Base-by-base conservation (phyloP, 73 alveolate species). In the Stentor coeruleus region DNA sequence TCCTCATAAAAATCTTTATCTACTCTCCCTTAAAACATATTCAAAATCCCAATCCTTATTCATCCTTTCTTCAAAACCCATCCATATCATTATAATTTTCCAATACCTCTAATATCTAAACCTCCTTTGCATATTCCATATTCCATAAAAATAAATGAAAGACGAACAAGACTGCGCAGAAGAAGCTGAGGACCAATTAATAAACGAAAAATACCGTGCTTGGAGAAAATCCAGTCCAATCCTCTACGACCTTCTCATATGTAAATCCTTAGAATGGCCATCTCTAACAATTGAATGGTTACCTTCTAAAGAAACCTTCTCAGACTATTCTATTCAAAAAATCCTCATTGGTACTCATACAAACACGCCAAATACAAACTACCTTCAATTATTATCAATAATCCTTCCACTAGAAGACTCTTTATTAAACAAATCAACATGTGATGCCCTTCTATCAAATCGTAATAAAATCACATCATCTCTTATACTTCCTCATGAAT, bases 151-250 rank as follows among this genome's bases (percentile, higher is more conserved):
- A n/a, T n/a, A n/a, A n/a, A 49, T 49, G 66, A 66, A 66, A 66
- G 79, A 66, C 20, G 79, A 66, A 20, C 79, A 66, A 33, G 79
- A 66, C 39, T 66, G 79, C 33, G 79, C 79, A 11, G 79, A 66
- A 31, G 79, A 66, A 66, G 40, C 37, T 66, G 79, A 66, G 11
- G 79, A 66, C 40, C 79, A 66, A 2, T 26, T 89, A 86, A 95
- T 96, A 39, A 93, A 91, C 81, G 98, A 97, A 82, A 99, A 97
- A 82, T 97, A 97, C 74, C 95, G 95, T 86, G 92, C 96, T 39
- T 97, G 99, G 99, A 97, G 96, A 93, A 96, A 97, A 90, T 94
- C 95, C 84, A 91, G 98, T 1, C 99, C 98, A 58, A 94, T 93
- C 91, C 85, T 97, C 76, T 97, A 97, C 85, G 99, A 97, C 87